Evolutionary conservation across 768 basidiomycete species (phyloP), one percentile per base, ranked within the genome.

Genomic region (Termitomyces sp.): DNA sequence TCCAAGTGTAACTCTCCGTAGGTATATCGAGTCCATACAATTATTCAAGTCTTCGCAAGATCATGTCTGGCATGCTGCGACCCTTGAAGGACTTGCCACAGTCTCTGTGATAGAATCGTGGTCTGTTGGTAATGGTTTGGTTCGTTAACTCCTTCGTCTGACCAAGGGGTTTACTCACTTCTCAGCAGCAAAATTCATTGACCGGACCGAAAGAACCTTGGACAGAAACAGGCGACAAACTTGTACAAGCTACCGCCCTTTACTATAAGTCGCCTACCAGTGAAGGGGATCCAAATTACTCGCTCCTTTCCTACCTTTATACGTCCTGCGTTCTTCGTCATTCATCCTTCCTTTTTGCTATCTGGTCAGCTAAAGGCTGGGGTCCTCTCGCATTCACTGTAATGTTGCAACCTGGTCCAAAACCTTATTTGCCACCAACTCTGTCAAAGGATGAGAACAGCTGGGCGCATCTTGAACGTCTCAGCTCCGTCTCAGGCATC

Each of bases 361-460:
- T 92, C 9, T 89, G 90, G 89, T 84, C 88, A 44, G 82, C 87
- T n/a, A 89, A 91, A 68, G 93, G 93, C 23, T 93, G 92, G 87
- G 89, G 91, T 3, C 81, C 85, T 0, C 74, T 89, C 30, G 86
- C 91, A 3, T 85, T 92, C 60, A 81, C 83, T 17, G 81, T 82
- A 19, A 86, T 92, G 84, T 70, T 93, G 41, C 85, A 84, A 61
- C 80, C 84, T 30, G 84, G 78, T 42, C 76, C 82, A 8, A 78
- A 76, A 37, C 81, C 79, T 9, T 82, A 79, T 63, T 73, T 84
- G 58, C 83, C 87, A 19, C 84, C 84, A 11, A 81, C 83, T 0
- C 70, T 84, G 41, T 71, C 80, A 9, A 74, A 76, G 44, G 73
- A 72, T 9, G 75, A 78, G 28, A 75, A 73, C 46, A 76, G 75